phyloP scores from a whole-genome alignment of 495 filamentous ascomycete species.

The Mytilinidion resinicola region DNA sequence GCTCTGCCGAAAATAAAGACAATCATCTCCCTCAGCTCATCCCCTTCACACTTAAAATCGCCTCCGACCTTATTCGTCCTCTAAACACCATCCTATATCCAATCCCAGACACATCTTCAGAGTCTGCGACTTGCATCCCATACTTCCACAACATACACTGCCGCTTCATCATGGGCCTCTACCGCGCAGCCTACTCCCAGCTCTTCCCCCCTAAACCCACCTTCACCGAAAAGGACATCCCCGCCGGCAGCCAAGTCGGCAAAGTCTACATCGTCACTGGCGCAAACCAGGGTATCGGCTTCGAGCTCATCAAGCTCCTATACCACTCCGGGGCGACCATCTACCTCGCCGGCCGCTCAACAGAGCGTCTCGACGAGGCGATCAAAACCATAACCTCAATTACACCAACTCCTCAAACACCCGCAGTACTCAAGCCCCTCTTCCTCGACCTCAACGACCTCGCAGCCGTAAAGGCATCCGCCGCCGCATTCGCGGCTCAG shows the following conservation, averaged over 20 bases:
- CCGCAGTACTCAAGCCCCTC: slow-evolving; percentile 10
- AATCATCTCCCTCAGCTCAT: too few species aligned
- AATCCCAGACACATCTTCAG: too few species aligned
- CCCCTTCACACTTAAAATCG: too few species aligned
- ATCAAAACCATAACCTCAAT: neutral
- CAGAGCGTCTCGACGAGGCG: neutral
- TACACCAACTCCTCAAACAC: neutral
- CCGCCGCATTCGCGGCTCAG: neutral
- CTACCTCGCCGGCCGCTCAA: slow-evolving; percentile 7
- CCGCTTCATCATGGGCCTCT: too few species aligned
- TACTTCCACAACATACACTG: too few species aligned
- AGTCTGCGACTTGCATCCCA: too few species aligned
- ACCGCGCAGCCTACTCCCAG: neutral
- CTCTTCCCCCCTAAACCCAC: neutral
- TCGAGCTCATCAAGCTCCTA: slow-evolving; percentile 16
- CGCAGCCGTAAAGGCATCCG: neutral
- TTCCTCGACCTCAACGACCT: slow-evolving; percentile 12
- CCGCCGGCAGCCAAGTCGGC: slow-evolving; percentile 1
- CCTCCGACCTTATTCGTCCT: too few species aligned
- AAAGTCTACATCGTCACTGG: slow-evolving; percentile 29
- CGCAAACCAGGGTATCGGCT: slow-evolving; percentile 29
- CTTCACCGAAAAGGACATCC: slow-evolving; percentile 8
- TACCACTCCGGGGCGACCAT: slow-evolving; percentile 7
- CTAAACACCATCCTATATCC: too few species aligned
- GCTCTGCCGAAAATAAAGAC: too few species aligned